These are phyloP conservation scores for Pseudopithomyces chartarum DNA, from an alignment of 2,329 filamentous ascomycete genomes.

Conservation along the genomic window DNA sequence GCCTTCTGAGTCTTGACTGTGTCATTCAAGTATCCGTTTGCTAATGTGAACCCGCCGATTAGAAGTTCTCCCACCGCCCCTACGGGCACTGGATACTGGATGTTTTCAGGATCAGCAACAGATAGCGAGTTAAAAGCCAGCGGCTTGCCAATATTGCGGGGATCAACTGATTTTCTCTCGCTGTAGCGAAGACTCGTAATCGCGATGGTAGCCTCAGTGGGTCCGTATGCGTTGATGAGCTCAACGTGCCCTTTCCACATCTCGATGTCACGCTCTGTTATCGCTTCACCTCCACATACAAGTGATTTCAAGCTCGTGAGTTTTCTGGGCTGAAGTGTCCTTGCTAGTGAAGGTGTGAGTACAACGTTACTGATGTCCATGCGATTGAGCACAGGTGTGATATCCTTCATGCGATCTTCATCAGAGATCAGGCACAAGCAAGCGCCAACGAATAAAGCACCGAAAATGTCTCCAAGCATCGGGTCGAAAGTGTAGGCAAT, in stretches of 20 bases:
- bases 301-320: conserved; percentile 50
- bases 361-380: conserved; percentile 31
- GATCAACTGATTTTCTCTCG: conserved; percentile 6
- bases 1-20: conserved; percentile 21
- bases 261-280: conserved; percentile 17
- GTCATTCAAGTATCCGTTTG: conserved; percentile 24
- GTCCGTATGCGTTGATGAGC: conserved; percentile 20
- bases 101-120: conserved; percentile 27
- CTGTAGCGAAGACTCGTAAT: neutral
- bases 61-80: conserved; percentile 25
- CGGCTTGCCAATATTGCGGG: conserved; percentile 47
- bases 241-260: conserved; percentile 16
- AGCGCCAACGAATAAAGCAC: conserved; percentile 53
- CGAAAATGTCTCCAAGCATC: conserved; percentile 56
- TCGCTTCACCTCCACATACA: conserved; percentile 48
- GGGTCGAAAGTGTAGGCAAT: conserved; percentile 57
- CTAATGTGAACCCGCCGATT: conserved; percentile 21
- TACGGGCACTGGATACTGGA: conserved; percentile 18
- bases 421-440: conserved; percentile 60
- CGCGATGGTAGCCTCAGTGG: conserved; percentile 8
- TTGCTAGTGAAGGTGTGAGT: conserved; percentile 62
- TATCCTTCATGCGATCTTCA: conserved; percentile 54
- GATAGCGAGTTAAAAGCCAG: conserved; percentile 3
- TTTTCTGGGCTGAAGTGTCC: conserved; percentile 46
- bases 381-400: conserved; percentile 45